Evolutionary conservation across 2,329 filamentous ascomycete genomes (phyloP).

Genomic region (Colletotrichum sp.): DNA sequence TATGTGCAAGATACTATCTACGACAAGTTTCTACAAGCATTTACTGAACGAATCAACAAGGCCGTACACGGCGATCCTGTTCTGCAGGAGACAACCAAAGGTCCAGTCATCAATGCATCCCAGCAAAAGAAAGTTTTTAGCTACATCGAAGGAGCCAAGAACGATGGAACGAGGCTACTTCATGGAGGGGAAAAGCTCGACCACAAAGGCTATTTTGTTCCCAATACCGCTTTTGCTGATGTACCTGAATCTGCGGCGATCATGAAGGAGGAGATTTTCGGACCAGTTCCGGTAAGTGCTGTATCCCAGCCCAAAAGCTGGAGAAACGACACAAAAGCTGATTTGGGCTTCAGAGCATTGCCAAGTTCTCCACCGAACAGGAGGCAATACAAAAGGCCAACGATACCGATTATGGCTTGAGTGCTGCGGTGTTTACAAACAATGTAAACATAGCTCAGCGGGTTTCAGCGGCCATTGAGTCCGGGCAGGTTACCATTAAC

Average conservation of each 20-base stretch:
- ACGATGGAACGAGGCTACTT: neutral
- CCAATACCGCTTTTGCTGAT: neutral
- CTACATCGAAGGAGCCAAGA: neutral
- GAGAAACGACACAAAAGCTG: neutral
- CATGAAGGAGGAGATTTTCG: neutral
- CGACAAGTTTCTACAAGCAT: neutral
- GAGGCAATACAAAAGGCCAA: neutral
- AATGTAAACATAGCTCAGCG: neutral
- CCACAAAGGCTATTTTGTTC: neutral
- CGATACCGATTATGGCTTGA: neutral
- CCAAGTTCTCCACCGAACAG: neutral
- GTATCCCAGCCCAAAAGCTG: neutral
- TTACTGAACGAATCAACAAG: constrained; percentile 49
- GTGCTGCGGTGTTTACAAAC: neutral
- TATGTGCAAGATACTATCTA: neutral
- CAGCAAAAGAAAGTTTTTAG: neutral
- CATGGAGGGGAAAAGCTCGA: neutral
- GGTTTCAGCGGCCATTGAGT: neutral
- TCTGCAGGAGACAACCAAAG: neutral
- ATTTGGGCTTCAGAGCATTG: neutral
- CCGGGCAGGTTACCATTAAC: neutral
- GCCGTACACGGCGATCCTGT: neutral
- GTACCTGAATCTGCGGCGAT: neutral
- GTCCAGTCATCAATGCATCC: neutral
- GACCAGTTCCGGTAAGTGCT: neutral